Conservation (phyloP, 345 rosid genomes). For the Boechera divaricarpa region DNA sequence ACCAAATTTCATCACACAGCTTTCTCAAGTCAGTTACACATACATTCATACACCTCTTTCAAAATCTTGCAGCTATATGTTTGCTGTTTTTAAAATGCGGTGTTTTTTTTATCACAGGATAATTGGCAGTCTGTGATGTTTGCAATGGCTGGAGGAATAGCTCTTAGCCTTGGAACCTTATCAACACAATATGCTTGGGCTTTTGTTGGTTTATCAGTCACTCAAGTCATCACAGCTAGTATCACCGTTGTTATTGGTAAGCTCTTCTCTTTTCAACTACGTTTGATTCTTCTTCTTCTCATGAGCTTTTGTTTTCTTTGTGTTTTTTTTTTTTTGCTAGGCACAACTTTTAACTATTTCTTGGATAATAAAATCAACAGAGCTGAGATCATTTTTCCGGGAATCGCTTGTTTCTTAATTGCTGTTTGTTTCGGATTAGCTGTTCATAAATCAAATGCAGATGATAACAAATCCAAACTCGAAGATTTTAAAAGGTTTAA, state of each 20-base stretch:
- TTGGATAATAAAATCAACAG: conserved; percentile 66
- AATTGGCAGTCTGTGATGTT: conserved; percentile 84
- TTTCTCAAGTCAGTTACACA: conserved; percentile 57
- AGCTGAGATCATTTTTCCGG: conserved; percentile 84
- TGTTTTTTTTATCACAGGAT: conserved; percentile 49
- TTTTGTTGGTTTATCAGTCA: conserved; percentile 81
- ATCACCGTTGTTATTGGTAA: conserved; percentile 77
- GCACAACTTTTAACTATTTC: conserved; percentile 85
- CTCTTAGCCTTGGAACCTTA: conserved; percentile 82
- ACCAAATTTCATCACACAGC: conserved; percentile 75
- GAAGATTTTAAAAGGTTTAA: not conserved
- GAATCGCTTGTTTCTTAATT: conserved; percentile 77
- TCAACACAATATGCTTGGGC: conserved; percentile 89
- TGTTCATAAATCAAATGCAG: conserved; percentile 78
- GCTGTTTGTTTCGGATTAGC: conserved; percentile 84
- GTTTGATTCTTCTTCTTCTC: not conserved
- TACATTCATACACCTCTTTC: not conserved
- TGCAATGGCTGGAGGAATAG: conserved; percentile 83
- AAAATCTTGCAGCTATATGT: not conserved
- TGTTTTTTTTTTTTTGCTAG: conserved; percentile 22
- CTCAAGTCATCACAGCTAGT: conserved; percentile 78
- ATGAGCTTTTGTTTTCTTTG: not conserved
- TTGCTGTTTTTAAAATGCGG: not conserved
- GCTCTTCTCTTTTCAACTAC: not conserved
- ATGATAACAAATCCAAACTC: conserved; percentile 62